Evolutionary conservation across 352 stramenopile species (phyloP), one percentile per base, ranked within the genome.

Genomic region (Blastocystis sp.): DNA sequence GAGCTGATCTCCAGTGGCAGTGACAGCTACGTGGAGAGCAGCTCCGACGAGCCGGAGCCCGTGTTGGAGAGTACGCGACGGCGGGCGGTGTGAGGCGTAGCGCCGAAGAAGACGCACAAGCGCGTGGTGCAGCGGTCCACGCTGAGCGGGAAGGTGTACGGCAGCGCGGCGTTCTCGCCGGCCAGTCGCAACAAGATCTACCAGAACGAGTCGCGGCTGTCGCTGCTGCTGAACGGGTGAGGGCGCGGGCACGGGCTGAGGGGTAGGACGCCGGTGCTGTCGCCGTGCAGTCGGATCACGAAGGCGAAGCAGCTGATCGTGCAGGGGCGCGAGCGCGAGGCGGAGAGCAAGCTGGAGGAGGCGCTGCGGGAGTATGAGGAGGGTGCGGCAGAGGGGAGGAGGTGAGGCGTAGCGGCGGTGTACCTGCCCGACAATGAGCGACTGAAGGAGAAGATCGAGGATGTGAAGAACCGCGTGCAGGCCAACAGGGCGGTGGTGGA

Each of bases 161-260:
- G 43, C 11, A 67, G 48, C 19, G 28, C n/a, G 10, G n/a, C 23
- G 21, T 84, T 84, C n/a, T 84, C 74, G 2, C 53, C 74, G 10
- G 14, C 38, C 3, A 84, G 74, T 23, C 74, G 74, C 11, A n/a
- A 52, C 11, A 62, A 62, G 10, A 84, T 84, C 74, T 84, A 84
- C 53, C 14, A 69, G 28, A 84, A 84, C 61, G 74, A 84, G 61
- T 84, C 74, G 41, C 59, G 74, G 10, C 56, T 84, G 11, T 66
- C 74, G 2, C 74, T 69, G 34, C 53, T 84, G 10, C 10, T 84
- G 45, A 84, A 84, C 53, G 74, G 74, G 74, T 67, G 4, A 7
- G 48, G 38, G 1, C 23, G 67, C 34, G 21, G 5, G n/a, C 2
- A 4, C 4, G 41, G 0, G 11, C 59, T 40, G 11, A 56, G 17